phyloP scores from a whole-genome alignment of 2,329 filamentous ascomycete species.

The Pseudocercospora fuligena region DNA sequence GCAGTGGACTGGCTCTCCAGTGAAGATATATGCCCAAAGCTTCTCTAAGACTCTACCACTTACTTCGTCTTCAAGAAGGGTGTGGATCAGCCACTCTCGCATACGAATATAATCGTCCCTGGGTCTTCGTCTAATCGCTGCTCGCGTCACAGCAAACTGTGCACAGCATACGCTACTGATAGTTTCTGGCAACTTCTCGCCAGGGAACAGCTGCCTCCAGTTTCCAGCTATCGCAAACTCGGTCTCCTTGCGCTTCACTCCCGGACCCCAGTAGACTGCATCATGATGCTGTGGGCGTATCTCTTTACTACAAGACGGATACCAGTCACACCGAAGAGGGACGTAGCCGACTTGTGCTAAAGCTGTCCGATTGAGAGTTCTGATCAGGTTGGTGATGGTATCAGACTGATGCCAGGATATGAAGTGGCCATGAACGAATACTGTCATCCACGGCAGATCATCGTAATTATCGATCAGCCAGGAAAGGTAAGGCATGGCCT shows the following conservation, averaged over 20 bases:
- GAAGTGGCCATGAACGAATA: conserved; percentile 38
- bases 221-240: conserved; percentile 25
- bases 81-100: conserved; percentile 56
- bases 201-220: conserved; percentile 24
- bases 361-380: conserved; percentile 29
- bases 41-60: conserved; percentile 62
- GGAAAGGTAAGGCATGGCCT: conserved; percentile 54
- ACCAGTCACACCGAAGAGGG: conserved; percentile 34
- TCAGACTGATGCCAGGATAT: conserved; percentile 37
- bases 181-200: conserved; percentile 45
- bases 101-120: conserved; percentile 44
- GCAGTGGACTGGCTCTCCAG: conserved; percentile 29
- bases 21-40: conserved; percentile 59
- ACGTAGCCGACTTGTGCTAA: conserved; percentile 34
- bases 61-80: conserved; percentile 53
- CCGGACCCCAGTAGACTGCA: conserved; percentile 34
- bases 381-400: conserved; percentile 31
- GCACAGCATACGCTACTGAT: conserved; percentile 35
- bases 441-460: conserved; percentile 34
- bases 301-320: conserved; percentile 35
- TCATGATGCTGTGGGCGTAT: conserved; percentile 30
- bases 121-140: conserved; percentile 36
- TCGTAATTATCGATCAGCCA: conserved; percentile 55
- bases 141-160: conserved; percentile 43
- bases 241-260: conserved; percentile 31